Percentiles rank a stretch among this genome's conserved stretches.
Evolutionary conservation across 1,139 yeast genomes (phyloP).

Genomic region (Blastobotrys petasosporus): DNA sequence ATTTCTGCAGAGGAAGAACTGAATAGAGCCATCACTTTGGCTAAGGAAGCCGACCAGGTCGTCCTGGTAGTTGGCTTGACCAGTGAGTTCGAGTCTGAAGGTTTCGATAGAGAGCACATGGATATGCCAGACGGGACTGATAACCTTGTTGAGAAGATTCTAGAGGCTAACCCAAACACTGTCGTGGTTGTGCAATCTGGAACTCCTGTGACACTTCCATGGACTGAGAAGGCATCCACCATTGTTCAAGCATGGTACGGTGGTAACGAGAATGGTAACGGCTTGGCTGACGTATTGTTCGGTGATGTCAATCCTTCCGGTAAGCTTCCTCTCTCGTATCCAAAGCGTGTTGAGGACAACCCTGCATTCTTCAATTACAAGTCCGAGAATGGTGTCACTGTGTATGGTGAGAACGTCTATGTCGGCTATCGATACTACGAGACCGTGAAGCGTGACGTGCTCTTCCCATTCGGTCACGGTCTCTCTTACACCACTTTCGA

Average conservation of each 20-base stretch:
- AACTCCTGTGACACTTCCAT: constrained; percentile 57
- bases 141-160: constrained; percentile 42
- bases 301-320: constrained; percentile 65
- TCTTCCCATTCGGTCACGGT: constrained; percentile 58
- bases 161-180: constrained; percentile 46
- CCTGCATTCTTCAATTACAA: constrained; percentile 45
- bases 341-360: constrained; percentile 42
- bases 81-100: constrained; percentile 49
- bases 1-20: constrained; percentile 31
- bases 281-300: constrained; percentile 52
- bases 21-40: constrained; percentile 39
- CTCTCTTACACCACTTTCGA: constrained; percentile 50
- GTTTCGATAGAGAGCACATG: constrained; percentile 43
- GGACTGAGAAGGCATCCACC: constrained; percentile 45
- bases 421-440: constrained; percentile 60
- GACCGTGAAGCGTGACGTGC: constrained; percentile 41
- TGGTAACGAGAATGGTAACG: constrained; percentile 46
- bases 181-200: constrained; percentile 57
- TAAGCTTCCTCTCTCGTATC: constrained; percentile 56
- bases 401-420: constrained; percentile 53
- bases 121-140: constrained; percentile 47
- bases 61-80: constrained; percentile 43
- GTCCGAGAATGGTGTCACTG: constrained; percentile 46
- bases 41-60: constrained; percentile 45
- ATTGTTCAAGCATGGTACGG: constrained; percentile 49